Conservation (phyloP, 208 protist genomes). For the Leishmania aethiopica region DNA sequence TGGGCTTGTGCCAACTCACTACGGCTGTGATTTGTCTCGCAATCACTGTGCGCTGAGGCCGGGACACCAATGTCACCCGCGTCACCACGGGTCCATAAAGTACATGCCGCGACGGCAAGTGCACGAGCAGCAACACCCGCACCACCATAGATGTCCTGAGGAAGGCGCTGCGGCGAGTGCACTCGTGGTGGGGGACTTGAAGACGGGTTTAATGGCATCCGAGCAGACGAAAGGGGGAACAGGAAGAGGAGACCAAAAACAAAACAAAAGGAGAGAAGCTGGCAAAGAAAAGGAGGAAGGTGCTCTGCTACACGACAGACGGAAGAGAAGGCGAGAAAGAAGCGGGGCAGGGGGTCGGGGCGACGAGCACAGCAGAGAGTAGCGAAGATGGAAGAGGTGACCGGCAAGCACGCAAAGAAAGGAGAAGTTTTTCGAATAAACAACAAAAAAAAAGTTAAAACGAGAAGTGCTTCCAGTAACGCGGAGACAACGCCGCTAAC, state of each 20-base stretch:
- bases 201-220: conserved; percentile 16
- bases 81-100: not conserved
- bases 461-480: not conserved
- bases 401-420: conserved; percentile 11
- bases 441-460: conserved; percentile 10
- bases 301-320: not conserved
- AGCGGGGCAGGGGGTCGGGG: not conserved
- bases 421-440: conserved; percentile 6
- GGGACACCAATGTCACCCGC: not conserved
- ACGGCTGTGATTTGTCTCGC: not conserved
- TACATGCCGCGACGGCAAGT: not conserved
- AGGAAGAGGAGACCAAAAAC: not conserved
- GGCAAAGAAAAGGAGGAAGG: not conserved
- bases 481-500: not conserved
- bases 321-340: not conserved
- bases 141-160: conserved; percentile 2
- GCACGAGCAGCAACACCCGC: not conserved
- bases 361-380: conserved; percentile 7
- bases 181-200: conserved; percentile 7
- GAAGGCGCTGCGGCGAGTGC: conserved; percentile 17
- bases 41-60: not conserved
- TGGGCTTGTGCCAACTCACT: not conserved
- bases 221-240: not conserved
- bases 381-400: not conserved
- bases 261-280: not conserved